These are phyloP conservation scores for Aureobasidium sp. DNA, from an alignment of 2,329 filamentous ascomycete genomes.

Conservation along the genomic window DNA sequence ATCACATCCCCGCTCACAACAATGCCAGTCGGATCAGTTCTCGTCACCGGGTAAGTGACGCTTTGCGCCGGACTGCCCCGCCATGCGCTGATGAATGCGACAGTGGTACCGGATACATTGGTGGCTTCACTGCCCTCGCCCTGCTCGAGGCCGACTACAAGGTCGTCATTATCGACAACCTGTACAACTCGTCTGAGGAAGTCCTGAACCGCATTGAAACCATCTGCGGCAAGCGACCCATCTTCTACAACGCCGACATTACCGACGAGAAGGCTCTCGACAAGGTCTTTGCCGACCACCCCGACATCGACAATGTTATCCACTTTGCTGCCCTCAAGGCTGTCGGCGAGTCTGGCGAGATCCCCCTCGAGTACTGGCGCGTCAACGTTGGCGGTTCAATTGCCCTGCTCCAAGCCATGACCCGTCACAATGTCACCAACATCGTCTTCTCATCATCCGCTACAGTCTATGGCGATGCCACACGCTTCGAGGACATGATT, in stretches of 20 bases:
- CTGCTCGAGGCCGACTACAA: constrained; percentile 93
- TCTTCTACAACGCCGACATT: constrained; percentile 79
- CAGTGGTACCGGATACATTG: constrained; percentile 98
- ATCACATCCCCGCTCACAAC: background rate
- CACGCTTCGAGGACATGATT: constrained; percentile 94
- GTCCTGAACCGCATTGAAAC: constrained; percentile 92
- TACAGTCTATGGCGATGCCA: constrained; percentile 97
- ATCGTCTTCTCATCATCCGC: constrained; percentile 98
- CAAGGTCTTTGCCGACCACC: constrained; percentile 78
- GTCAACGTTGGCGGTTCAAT: constrained; percentile 95
- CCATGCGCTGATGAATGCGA: constrained; percentile 14
- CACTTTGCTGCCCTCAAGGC: constrained; percentile 99
- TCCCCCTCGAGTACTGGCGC: constrained; percentile 93
- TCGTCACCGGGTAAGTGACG: constrained; percentile 74
- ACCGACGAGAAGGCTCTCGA: constrained; percentile 78
- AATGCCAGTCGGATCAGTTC: constrained; percentile 79
- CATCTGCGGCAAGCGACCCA: constrained; percentile 78
- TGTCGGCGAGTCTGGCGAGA: constrained; percentile 89
- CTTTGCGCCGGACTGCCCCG: constrained; percentile 4
- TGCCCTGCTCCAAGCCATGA: constrained; percentile 77
- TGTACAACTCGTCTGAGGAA: constrained; percentile 93
- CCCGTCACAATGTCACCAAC: constrained; percentile 82
- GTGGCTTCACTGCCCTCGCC: constrained; percentile 88
- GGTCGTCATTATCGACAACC: constrained; percentile 90
- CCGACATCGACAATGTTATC: constrained; percentile 94